Evolutionary conservation across 1,284 basidiomycete genomes (phyloP), one percentile per base, ranked within the genome.

Genomic region (Malassezia sympodialis): DNA sequence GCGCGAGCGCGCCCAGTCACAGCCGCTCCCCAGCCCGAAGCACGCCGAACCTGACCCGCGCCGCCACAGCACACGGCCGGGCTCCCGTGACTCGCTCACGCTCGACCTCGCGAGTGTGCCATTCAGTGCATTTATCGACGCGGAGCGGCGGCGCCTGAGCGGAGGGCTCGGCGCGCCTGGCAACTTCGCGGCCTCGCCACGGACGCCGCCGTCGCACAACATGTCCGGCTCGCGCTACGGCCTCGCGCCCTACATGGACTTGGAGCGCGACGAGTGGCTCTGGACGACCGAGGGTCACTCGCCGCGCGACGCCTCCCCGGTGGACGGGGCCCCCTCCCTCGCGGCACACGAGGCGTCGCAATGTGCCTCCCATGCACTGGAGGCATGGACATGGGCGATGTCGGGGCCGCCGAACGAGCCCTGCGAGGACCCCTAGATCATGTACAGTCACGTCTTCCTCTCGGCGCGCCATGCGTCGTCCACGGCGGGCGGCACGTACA

Each of bases 251-350:
- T 49, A 35, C 15, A 47, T 11, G 6, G 17, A 50, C 4, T 26
- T 56, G 17, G 54, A 56, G 43, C 54, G 32, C 30, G 44, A 35
- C 4, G 54, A 56, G 45, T 56, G 54, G 54, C 21, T 28, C 26
- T 56, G 54, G 54, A 39, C 37, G 17, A 39, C 19, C 17, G 37
- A 39, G 3, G 17, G 17, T 1, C 19, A 2, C 19, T 10, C 44
- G 28, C 30, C 27, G n/a, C 6, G 27, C 30, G 15, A 26, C 28
- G 8, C n/a, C 6, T 28, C 3, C 8, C 8, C 44, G 2, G 30
- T 14, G 7, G 30, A 23, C 19, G 30, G 37, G 8, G 10, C 3
- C 2, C 11, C 12, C 2, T 23, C 35, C 39, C 19, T 21, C 8
- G 12, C 24, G 35, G 26, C 47, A 11, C 35, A 23, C 34, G 47